Evolutionary conservation across 1,139 yeast species (phyloP).

Genomic region (Pichia inconspicua): DNA sequence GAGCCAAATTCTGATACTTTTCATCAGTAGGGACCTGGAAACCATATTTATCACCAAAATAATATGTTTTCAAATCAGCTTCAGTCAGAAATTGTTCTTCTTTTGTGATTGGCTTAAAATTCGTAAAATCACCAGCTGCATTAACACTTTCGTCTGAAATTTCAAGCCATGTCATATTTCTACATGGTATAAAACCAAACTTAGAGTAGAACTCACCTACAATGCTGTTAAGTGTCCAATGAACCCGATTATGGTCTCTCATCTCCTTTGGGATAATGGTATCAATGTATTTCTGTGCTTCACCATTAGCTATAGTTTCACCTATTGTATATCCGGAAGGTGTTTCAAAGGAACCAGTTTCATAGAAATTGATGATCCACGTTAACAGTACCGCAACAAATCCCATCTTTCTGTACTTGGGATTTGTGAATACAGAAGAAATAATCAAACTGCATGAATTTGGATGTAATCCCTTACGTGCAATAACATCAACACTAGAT

Average conservation of each 20-base stretch:
- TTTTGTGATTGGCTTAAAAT: background rate
- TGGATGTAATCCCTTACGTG: background rate
- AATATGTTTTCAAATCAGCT: conserved; percentile 4
- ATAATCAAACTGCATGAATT: conserved; percentile 2
- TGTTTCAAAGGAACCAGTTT: background rate
- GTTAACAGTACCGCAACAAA: conserved; percentile 1
- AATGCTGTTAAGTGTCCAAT: conserved; percentile 28
- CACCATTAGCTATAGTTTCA: background rate
- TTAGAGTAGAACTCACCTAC: conserved; percentile 28
- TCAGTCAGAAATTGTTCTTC: background rate
- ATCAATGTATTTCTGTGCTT: background rate
- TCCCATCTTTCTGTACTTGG: conserved; percentile 4
- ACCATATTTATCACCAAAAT: background rate
- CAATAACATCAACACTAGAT: background rate
- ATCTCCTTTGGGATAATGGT: background rate
- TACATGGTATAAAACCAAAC: conserved; percentile 11
- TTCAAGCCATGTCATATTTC: background rate
- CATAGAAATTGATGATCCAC: conserved; percentile 8
- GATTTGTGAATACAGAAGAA: conserved; percentile 4
- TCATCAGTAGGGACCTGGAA: background rate
- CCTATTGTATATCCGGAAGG: background rate
- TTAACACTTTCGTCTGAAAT: background rate
- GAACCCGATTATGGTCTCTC: conserved; percentile 8
- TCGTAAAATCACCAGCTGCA: background rate
- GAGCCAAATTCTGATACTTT: background rate